These are phyloP conservation scores for Sugiyamaella paludigena DNA, from an alignment of 1,139 yeast genomes.

Conservation along the genomic window DNA sequence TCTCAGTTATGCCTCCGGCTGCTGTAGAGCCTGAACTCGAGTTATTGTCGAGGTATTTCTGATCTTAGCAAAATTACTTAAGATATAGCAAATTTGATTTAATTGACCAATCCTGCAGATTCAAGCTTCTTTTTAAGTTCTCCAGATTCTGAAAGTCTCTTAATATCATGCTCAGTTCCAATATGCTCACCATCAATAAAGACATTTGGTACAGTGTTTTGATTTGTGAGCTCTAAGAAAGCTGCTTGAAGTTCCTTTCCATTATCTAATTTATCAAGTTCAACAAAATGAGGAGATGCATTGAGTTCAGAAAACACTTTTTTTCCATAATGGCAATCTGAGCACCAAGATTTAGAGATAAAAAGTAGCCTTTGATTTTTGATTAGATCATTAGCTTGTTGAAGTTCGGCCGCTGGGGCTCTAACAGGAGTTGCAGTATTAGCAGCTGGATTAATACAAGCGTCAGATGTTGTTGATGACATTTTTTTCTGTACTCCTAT, in stretches of 20 bases:
- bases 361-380: constrained; percentile 49
- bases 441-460: background rate
- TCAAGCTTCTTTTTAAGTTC: constrained; percentile 30
- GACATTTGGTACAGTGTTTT: constrained; percentile 71
- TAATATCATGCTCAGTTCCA: constrained; percentile 32
- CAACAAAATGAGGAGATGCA: constrained; percentile 55
- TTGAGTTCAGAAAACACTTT: constrained; percentile 52
- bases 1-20: too few relatives aligned
- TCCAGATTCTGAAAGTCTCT: constrained; percentile 27
- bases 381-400: constrained; percentile 48
- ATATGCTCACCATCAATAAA: constrained; percentile 57
- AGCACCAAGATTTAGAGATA: constrained; percentile 74
- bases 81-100: too few relatives aligned
- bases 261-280: constrained; percentile 59
- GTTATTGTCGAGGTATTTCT: too few relatives aligned
- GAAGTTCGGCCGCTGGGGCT: constrained; percentile 13
- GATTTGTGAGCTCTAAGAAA: constrained; percentile 57
- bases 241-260: constrained; percentile 58
- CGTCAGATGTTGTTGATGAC: background rate
- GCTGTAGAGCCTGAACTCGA: too few relatives aligned
- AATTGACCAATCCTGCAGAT: constrained; percentile 20
- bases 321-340: constrained; percentile 67
- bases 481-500: background rate
- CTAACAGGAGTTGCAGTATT: constrained; percentile 1
- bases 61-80: too few relatives aligned